Base-by-base conservation (phyloP, 306 rosid species). In the Inga leiocalycina region DNA sequence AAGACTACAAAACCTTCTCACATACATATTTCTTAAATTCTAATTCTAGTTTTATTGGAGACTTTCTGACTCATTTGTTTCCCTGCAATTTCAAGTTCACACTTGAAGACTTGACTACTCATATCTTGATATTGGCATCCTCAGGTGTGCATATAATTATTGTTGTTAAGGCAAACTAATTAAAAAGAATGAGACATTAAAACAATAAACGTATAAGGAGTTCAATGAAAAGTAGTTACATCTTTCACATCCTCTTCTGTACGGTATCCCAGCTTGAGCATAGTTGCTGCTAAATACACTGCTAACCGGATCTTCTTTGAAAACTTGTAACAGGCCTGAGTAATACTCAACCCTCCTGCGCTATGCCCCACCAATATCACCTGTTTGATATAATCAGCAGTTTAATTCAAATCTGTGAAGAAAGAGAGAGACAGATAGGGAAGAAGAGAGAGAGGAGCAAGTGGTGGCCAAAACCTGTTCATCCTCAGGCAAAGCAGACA, bases 291-390 rank as follows among this genome's bases (percentile, higher is more conserved):
- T 34, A 91, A 84, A 76, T 96, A 96, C 41, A 94, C 97, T 2
- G 91, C 96, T 49, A 93, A 76, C 0, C 82, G 74, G 82, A 96
- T 85, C 84, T 96, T 93, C 74, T 89, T 83, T 35, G 99, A 76
- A 76, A 92, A 96, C 79, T 87, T 91, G 45, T 85, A 90, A 85
- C 91, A 87, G 4, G 93, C 96, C 82, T 90, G 91, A 37, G 98
- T 96, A 74, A 93, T 82, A 72, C 91, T 93, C 67, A 93, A 81
- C 75, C 99, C 98, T 82, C 99, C 98, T 27, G 99, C 99, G 71
- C 99, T 96, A 52, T 92, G 98, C 11, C 98, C 99, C 64, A 96
- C 99, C 86, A 96, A 79, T 77, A 93, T 88, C 56, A 92, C 92
- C 98, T 95, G 86, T 37, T 57, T 59, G 15, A 74, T 14, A 56